Base-by-base conservation (phyloP, 2,329 filamentous ascomycete genomes). In the Fusarium torreyae region DNA sequence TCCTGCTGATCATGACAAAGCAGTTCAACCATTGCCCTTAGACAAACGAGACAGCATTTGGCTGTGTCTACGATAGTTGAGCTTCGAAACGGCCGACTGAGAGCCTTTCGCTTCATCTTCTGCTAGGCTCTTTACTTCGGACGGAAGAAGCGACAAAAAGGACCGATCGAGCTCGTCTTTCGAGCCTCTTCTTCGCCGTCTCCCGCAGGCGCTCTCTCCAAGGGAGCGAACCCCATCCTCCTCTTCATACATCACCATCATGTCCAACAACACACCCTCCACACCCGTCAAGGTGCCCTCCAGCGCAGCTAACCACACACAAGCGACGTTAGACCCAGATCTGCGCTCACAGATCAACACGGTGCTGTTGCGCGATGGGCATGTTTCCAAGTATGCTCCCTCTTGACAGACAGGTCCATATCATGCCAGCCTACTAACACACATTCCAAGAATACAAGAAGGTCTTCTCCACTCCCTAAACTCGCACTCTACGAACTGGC, bases 261-360 rank as follows among this genome's bases (percentile, higher is more conserved):
- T 85, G 83, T 82, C 84, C 65, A 82, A 81, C 72, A 82, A 83
- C 73, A 54, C 75, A 54, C 81, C 85, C 36, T 82, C 86, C 31
- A 87, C 87, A 22, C 87, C 88, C 6, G 86, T 89, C 72, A 89
- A 89, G 75, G 86, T 91, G 49, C 86, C 89, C 15, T 79, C 85
- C 8, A 85, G 86, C 33, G 87, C 87, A n/a, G 82, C 87, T 5
- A 86, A 83, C 71, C 88, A 91, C 77, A 87, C 87, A 17, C 81
- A 86, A 50, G 87, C 87, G 7, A 91, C 87, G 10, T 83, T 88
- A 58, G 89, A 91, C 70, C 82, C 86, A 8, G 88, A 91, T 60
- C 78, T 91, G 58, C 83, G 89, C 22, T 90, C 88, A 3, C 84
- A 89, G 71, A 88, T 91, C 73, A 91, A 91, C 75, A 81, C 83